Base-by-base conservation (phyloP, 371 early-diverging fungal species). In the Mucor lusitanicus region DNA sequence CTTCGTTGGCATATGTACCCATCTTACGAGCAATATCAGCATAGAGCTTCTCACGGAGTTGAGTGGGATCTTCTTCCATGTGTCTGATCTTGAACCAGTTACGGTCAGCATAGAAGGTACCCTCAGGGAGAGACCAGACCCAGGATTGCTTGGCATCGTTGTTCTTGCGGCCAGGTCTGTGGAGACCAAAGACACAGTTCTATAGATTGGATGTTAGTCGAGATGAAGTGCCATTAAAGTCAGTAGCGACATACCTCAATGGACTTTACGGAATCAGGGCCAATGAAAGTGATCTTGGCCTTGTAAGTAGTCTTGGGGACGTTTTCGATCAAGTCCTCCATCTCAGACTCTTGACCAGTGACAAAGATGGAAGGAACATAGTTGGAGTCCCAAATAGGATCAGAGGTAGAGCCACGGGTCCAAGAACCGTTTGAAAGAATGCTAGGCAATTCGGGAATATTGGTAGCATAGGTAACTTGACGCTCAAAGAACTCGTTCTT, bases 71-170 rank as follows among this genome's bases (percentile, higher is more conserved):
- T 70, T 82, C 82, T 63, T 86, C 85, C 74, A 75, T 75, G 39
- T 86, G 85, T 63, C 87, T 79, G 27, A 83, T 68, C 71, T 86
- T 86, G 73, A 86, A 83, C 61, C 72, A 82, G 69, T 69, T 76
- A 55, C 87, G 87, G 32, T 75, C 72, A 42, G 72, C 79, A 11
- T 74, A 63, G 27, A 63, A 69, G 21, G 83, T 65, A 0, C 76
- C 81, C 13, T 69, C 58, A 25, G 79, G 72, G 42, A 85, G 77
- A 25, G 69, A 42, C 81, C 80, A 83, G 50, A 79, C 73, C 87
- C 87, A 86, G 57, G 78, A 76, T 69, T 86, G 87, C 68, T 86
- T 86, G 64, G 85, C 85, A 65, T 85, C 83, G 68, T 86, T 85
- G 33, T 85, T 73, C 61, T 79, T 80, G 30, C 67, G 67, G 23